Conservation (phyloP, 2,329 filamentous ascomycete species). For the Penicillium psychrosexuale region DNA sequence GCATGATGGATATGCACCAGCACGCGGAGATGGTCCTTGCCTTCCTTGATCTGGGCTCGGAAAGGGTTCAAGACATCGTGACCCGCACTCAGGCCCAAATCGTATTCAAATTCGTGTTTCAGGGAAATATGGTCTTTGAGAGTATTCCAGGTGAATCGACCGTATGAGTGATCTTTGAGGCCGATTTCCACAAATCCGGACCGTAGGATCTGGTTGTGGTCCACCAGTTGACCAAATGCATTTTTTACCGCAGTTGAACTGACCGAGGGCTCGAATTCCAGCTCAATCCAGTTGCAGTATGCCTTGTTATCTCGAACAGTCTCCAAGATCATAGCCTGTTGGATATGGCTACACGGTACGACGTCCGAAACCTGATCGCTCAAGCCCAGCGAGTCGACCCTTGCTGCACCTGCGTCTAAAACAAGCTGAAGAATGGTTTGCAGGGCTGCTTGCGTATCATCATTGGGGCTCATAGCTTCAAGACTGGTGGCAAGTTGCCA, state of each 20-base stretch:
- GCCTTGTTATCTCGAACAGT: constrained; percentile 57
- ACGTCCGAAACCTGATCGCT: constrained; percentile 36
- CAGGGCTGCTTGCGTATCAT: constrained; percentile 14
- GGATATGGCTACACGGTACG: constrained; percentile 67
- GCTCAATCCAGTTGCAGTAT: constrained; percentile 76
- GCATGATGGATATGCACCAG: constrained; percentile 72
- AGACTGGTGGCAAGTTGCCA: constrained; percentile 29
- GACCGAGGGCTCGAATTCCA: constrained; percentile 52
- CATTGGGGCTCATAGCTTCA: constrained; percentile 17
- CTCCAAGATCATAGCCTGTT: constrained; percentile 77
- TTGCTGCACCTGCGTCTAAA: constrained; percentile 33
- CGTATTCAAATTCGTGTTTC: constrained; percentile 40
- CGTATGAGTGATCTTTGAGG: constrained; percentile 48
- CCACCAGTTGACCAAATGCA: constrained; percentile 52
- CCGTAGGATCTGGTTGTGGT: constrained; percentile 64
- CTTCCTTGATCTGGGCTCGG: constrained; percentile 53
- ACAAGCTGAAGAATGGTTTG: constrained; percentile 22
- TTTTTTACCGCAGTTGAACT: constrained; percentile 42
- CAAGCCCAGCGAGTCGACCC: constrained; percentile 40
- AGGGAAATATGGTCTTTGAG: constrained; percentile 48
- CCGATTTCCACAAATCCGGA: constrained; percentile 65
- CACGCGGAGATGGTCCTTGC: constrained; percentile 22
- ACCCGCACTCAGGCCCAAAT: constrained; percentile 33
- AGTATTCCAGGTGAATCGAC: constrained; percentile 62
- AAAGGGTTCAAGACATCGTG: constrained; percentile 58